Base-by-base conservation (phyloP, 176 grass and related monocot species). In the Guadua angustifolia region DNA sequence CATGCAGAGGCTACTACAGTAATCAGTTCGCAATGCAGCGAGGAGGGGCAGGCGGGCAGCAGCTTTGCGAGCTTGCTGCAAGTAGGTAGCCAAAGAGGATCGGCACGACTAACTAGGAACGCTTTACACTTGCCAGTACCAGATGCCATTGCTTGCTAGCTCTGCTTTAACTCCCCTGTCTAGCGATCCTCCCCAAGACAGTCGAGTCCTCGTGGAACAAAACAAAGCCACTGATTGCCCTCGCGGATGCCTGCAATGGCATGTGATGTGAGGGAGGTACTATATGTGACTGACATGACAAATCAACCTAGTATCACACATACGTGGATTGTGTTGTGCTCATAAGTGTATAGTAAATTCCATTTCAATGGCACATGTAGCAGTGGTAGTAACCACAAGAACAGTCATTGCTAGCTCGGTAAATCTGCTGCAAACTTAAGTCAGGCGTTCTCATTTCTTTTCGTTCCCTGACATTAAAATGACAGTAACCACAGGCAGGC, bases 221-320 rank as follows among this genome's bases (percentile, higher is more conserved):
- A 35, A 51, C 71, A 52, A 16, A 22, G 10, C 39, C 19, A 3
- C 11, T 58, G 21, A 58, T 39, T 67, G 64, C 33, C 33, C 16
- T 39, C 17, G 12, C 19, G 44, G 44, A 67, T 76, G 82, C 47
- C 21, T 67, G 47, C 71, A 75, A 35, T 7, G 47, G 19, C 82
- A 84, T 84, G 72, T 68, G 82, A 84, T 76, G 82, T 68, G 82
- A 57, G 61, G 15, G 15, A 8, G 45, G 15, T 24, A 36, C 35
- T 36, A 2, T 36, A 2, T n/a, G 36, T 11, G 26, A 17, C 22
- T 15, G 52, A 49, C 81, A 38, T 39, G 47, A 29, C 68, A 44
- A 21, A 16, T 79, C 57, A 21, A 16, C 42, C 25, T 13, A 63
- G 13, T 63, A 63, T 63, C 22, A 26, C 4, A 32, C 60, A 64